Percentiles rank a stretch among this genome's conserved stretches.
Conservation (phyloP, 2,329 filamentous ascomycete species). For the Paecilomyces sp. region DNA sequence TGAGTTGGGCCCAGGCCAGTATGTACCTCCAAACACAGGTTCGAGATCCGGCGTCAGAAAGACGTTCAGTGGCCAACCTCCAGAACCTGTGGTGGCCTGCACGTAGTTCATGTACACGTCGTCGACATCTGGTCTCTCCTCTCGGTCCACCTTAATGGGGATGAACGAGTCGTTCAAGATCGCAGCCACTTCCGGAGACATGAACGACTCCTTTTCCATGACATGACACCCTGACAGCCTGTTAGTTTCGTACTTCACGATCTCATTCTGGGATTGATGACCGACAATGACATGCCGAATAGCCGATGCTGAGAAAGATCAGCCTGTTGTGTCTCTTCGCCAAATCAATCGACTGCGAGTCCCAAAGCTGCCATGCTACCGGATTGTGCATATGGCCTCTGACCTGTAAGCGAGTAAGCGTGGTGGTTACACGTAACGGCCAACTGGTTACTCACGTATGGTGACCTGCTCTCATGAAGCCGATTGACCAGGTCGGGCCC, state of each 20-base stretch:
- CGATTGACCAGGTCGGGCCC: slow-evolving; percentile 45
- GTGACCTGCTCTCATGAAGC: slow-evolving; percentile 55
- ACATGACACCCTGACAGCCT: slow-evolving; percentile 65
- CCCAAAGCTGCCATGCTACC: slow-evolving; percentile 88
- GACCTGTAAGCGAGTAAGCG: slow-evolving; percentile 40
- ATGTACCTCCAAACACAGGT: slow-evolving; percentile 92
- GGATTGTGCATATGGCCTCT: slow-evolving; percentile 70
- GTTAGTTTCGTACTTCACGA: background rate
- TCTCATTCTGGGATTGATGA: slow-evolving; percentile 8
- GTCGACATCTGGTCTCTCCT: slow-evolving; percentile 90
- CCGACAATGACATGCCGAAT: slow-evolving; percentile 90
- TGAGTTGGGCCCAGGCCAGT: slow-evolving; percentile 78
- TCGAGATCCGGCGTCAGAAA: slow-evolving; percentile 90
- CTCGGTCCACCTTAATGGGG: slow-evolving; percentile 85
- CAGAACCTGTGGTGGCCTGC: slow-evolving; percentile 80
- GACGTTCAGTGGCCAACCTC: slow-evolving; percentile 94
- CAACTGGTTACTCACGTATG: slow-evolving; percentile 49
- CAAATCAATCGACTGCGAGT: slow-evolving; percentile 65
- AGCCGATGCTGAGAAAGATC: slow-evolving; percentile 91
- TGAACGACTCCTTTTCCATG: slow-evolving; percentile 88
- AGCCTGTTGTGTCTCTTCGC: slow-evolving; percentile 78
- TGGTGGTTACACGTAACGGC: background rate
- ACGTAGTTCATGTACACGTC: slow-evolving; percentile 98
- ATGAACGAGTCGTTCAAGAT: slow-evolving; percentile 84
- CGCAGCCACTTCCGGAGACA: slow-evolving; percentile 69